Evolutionary conservation across 306 rosid species (phyloP).

Genomic region (Lathyrus tuberosus): DNA sequence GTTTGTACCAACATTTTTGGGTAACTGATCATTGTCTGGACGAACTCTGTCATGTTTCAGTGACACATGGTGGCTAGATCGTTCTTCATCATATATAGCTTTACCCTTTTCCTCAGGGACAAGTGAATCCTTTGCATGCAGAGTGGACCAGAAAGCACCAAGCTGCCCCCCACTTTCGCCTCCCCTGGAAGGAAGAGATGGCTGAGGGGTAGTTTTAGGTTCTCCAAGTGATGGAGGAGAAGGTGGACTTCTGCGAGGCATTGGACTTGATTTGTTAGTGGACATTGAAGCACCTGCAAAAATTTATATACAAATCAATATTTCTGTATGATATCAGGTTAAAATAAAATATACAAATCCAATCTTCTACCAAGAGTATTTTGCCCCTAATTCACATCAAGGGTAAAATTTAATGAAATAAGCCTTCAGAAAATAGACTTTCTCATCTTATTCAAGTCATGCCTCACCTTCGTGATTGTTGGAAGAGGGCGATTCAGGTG

Average conservation of each 20-base stretch:
- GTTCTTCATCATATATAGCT: slow-evolving; percentile 73
- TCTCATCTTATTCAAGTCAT: neutral
- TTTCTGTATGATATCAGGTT: neutral
- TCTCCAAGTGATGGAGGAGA: slow-evolving; percentile 72
- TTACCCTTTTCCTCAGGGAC: slow-evolving; percentile 51
- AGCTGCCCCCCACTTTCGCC: slow-evolving; percentile 67
- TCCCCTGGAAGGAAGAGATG: slow-evolving; percentile 53
- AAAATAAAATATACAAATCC: slow-evolving; percentile 7
- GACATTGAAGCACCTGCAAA: slow-evolving; percentile 63
- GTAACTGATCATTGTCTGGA: slow-evolving; percentile 51
- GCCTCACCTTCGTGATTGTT: slow-evolving; percentile 67
- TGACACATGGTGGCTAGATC: slow-evolving; percentile 47
- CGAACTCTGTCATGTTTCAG: slow-evolving; percentile 50
- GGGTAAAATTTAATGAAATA: slow-evolving; percentile 19
- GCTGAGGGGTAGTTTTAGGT: slow-evolving; percentile 62
- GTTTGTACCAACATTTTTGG: slow-evolving; percentile 53
- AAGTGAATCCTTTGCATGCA: slow-evolving; percentile 66
- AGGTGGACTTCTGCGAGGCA: slow-evolving; percentile 83
- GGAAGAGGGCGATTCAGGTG: slow-evolving; percentile 61
- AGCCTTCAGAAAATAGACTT: slow-evolving; percentile 13
- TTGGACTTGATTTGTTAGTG: slow-evolving; percentile 53
- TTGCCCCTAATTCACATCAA: slow-evolving; percentile 20
- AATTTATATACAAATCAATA: slow-evolving; percentile 30
- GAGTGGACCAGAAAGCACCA: slow-evolving; percentile 94
- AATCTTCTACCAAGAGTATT: neutral